Conservation (phyloP, 257 asterid genomes). For the Plantago ovata region DNA sequence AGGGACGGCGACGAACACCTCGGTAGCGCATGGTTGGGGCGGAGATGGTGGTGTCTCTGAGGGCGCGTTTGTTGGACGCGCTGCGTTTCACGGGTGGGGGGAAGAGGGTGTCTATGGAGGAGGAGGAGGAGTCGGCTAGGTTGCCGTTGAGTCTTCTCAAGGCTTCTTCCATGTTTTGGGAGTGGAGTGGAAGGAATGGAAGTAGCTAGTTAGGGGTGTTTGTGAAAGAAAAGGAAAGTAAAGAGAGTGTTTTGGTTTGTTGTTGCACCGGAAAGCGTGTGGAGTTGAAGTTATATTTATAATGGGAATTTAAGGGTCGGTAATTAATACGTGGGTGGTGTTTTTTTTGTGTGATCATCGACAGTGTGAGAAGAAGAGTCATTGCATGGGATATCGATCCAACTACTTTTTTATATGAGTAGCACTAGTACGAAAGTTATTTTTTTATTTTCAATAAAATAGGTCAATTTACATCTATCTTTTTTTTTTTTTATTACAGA, state of each 20-base stretch:
- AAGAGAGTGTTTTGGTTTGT: no score
- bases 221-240: not conserved
- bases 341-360: not conserved
- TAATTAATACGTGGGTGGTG: conserved; percentile 1
- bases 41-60: conserved; percentile 29
- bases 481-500: no score
- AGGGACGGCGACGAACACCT: conserved; percentile 93
- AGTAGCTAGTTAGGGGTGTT: not conserved
- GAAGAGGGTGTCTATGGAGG: conserved; percentile 20
- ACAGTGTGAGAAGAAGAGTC: no score
- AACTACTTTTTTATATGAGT: not conserved
- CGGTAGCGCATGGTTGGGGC: conserved; percentile 54
- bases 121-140: conserved; percentile 29
- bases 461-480: no score
- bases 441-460: no score
- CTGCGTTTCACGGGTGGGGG: conserved; percentile 21
- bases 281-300: conserved; percentile 33
- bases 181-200: not conserved
- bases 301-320: conserved; percentile 23
- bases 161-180: conserved; percentile 69
- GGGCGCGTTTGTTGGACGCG: conserved; percentile 40
- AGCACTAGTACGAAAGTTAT: no score
- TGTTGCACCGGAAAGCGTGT: conserved; percentile 24
- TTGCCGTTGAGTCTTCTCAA: conserved; percentile 55
- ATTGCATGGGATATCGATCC: not conserved